Conservation (phyloP, 768 basidiomycete species). For the Coprinopsis strossmayeri region DNA sequence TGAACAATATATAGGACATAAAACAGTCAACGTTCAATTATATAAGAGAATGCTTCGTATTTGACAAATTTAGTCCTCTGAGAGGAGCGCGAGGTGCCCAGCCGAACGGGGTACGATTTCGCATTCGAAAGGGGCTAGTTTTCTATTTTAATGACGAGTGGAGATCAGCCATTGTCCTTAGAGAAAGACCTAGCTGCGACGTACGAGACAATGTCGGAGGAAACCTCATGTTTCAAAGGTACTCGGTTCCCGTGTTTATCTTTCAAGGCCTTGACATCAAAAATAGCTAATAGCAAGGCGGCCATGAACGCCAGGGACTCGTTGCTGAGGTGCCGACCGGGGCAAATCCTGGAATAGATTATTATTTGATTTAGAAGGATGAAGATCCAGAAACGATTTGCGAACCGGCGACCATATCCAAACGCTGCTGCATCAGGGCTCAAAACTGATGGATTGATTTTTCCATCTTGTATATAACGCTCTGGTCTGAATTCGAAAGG, state of each 20-base stretch:
- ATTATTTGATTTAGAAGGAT: too few relatives aligned
- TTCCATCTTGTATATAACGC: conserved; percentile 18
- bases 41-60: too few relatives aligned
- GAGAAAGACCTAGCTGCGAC: conserved; percentile 8
- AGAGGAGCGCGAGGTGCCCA: background rate
- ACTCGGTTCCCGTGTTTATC: conserved; percentile 17
- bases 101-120: background rate
- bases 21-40: too few relatives aligned
- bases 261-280: conserved; percentile 11
- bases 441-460: background rate
- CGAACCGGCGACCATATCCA: conserved; percentile 17
- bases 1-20: too few relatives aligned
- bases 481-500: conserved; percentile 25
- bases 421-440: conserved; percentile 11
- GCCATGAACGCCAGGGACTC: background rate
- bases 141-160: background rate
- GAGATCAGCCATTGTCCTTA: background rate
- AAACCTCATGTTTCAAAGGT: conserved; percentile 15
- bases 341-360: background rate
- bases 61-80: background rate
- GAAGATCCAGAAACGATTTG: background rate
- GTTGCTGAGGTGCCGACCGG: background rate
- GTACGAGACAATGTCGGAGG: conserved; percentile 18
- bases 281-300: background rate
- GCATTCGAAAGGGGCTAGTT: background rate